These are phyloP conservation scores for Aspergillus udagawae DNA, from an alignment of 2,329 filamentous ascomycete genomes.

Conservation along the genomic window DNA sequence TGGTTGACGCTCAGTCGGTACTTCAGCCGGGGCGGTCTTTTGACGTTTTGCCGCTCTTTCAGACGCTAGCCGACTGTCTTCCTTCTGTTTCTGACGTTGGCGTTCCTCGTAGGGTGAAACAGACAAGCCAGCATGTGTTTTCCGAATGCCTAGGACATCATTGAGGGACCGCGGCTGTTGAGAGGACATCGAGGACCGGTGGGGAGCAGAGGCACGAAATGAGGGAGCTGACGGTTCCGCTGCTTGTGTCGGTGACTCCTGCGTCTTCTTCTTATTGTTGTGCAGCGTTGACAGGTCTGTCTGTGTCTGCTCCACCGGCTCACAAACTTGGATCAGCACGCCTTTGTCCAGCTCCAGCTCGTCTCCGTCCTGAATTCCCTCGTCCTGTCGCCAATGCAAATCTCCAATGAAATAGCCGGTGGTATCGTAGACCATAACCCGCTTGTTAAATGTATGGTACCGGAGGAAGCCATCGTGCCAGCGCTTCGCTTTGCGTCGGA, in stretches of 20 bases:
- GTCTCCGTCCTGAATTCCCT: constrained; percentile 72
- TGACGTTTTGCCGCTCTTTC: constrained; percentile 34
- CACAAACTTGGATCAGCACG: constrained; percentile 74
- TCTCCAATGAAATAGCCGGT: constrained; percentile 78
- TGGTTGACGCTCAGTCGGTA: constrained; percentile 3
- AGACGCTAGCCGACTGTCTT: constrained; percentile 4
- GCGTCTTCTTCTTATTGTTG: constrained; percentile 57
- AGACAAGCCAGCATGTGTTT: constrained; percentile 60
- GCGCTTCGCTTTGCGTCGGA: constrained; percentile 80
- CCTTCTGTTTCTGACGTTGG: constrained; percentile 9
- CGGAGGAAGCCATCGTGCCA: constrained; percentile 91
- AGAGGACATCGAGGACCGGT: constrained; percentile 24
- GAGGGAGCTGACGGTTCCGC: constrained; percentile 38
- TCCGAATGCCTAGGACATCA: constrained; percentile 62
- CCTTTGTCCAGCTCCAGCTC: constrained; percentile 75
- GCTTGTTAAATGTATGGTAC: constrained; percentile 86
- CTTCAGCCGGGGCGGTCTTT: constrained; percentile 18
- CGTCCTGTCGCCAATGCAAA: constrained; percentile 69
- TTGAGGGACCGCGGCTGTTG: constrained; percentile 56
- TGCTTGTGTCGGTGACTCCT: constrained; percentile 25
- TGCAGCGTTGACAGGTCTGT: constrained; percentile 75
- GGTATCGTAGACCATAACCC: constrained; percentile 86
- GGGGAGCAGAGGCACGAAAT: constrained; percentile 35
- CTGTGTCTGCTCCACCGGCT: constrained; percentile 66
- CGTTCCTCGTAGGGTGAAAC: constrained; percentile 62